These are phyloP conservation scores for Colletotrichum siamense DNA, from an alignment of 2,329 filamentous ascomycete species.

Conservation along the genomic window DNA sequence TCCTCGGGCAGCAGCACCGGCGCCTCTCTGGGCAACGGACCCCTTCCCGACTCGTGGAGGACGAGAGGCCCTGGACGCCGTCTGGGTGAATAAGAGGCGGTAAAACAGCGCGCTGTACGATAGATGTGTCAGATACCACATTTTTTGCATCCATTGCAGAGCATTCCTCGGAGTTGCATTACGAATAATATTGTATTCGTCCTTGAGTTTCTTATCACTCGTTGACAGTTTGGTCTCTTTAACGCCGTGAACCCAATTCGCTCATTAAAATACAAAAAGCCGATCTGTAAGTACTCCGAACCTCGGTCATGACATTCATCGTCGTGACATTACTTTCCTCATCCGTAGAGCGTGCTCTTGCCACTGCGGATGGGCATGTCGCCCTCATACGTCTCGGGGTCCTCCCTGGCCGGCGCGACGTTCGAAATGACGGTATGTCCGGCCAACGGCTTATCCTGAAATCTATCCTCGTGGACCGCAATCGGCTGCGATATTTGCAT, in stretches of 20 bases:
- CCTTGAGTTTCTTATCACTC: conserved; percentile 2
- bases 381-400: conserved; percentile 10
- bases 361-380: conserved; percentile 40
- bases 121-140: background rate
- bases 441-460: conserved; percentile 28
- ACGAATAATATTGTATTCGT: conserved; percentile 16
- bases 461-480: conserved; percentile 26
- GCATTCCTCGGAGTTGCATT: background rate
- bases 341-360: conserved; percentile 41
- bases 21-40: conserved; percentile 46
- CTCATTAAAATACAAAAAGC: background rate
- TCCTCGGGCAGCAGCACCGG: conserved; percentile 47
- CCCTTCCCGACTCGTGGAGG: conserved; percentile 69
- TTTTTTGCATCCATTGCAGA: background rate
- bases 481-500: conserved; percentile 37
- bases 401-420: background rate
- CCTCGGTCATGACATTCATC: no score
- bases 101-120: background rate
- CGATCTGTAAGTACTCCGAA: background rate
- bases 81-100: conserved; percentile 47
- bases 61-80: conserved; percentile 67
- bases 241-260: background rate
- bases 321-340: no score
- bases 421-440: conserved; percentile 10
- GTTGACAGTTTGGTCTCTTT: background rate